A percentile compares a stretch with the other conserved stretches of the same genome.
Evolutionary conservation across 2,329 filamentous ascomycete genomes (phyloP).

Genomic region (Raffaelea ambrosiae): DNA sequence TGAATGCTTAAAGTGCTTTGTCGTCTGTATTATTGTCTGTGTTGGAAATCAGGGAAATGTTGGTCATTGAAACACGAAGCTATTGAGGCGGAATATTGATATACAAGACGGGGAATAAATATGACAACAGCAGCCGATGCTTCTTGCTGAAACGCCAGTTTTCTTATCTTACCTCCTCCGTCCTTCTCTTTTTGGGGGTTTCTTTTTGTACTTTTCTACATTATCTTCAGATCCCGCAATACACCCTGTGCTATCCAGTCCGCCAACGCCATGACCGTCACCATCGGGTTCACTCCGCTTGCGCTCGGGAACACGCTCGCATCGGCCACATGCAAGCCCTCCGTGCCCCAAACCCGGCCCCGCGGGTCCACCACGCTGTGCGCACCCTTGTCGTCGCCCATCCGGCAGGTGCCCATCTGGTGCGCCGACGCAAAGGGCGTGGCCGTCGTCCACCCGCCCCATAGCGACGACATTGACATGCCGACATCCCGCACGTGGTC

Average conservation of each 20-base stretch:
- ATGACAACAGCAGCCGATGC: too few species aligned
- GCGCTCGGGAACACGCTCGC: conserved; percentile 69
- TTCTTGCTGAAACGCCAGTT: too few species aligned
- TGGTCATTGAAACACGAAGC: too few species aligned
- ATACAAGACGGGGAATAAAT: too few species aligned
- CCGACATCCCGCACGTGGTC: conserved; percentile 27
- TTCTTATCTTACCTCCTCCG: not conserved
- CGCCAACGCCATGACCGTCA: conserved; percentile 64
- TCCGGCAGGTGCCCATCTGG: conserved; percentile 72
- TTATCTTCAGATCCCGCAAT: conserved; percentile 31
- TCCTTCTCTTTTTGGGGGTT: too few species aligned
- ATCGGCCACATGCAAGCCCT: conserved; percentile 62
- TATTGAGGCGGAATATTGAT: too few species aligned
- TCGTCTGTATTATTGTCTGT: too few species aligned
- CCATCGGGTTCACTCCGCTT: conserved; percentile 75
- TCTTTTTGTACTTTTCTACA: too few species aligned
- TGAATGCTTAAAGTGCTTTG: not conserved
- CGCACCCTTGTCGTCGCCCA: conserved; percentile 45
- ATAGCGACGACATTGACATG: conserved; percentile 6
- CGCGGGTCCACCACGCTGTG: conserved; percentile 48
- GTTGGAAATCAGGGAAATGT: too few species aligned
- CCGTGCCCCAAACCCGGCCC: conserved; percentile 56
- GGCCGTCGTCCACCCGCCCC: conserved; percentile 36
- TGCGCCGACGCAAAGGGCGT: conserved; percentile 61
- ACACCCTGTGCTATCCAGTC: conserved; percentile 56